These are phyloP conservation scores for Dimocarpus longan DNA, from an alignment of 345 rosid genomes.

Conservation along the genomic window DNA sequence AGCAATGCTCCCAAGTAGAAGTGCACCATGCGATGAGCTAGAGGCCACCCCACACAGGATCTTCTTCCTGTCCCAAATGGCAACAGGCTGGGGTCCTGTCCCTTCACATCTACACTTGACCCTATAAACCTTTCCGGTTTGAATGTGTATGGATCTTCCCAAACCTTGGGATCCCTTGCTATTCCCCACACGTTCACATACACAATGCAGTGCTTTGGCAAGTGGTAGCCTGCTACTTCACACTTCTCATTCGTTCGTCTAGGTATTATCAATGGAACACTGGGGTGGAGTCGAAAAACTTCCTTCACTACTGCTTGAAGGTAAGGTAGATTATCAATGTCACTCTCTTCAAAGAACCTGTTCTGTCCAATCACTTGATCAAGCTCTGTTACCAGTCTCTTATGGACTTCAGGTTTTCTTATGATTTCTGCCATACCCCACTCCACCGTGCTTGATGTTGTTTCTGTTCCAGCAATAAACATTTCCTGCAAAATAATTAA, in stretches of 20 bases:
- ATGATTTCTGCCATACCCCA: constrained; percentile 22
- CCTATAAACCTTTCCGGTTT: constrained; percentile 30
- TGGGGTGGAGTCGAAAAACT: constrained; percentile 34
- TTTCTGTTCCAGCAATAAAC: constrained; percentile 33
- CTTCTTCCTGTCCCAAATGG: constrained; percentile 51
- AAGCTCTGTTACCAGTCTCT: constrained; percentile 34
- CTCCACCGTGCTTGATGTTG: constrained; percentile 27
- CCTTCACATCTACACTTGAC: no score
- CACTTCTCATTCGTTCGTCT: constrained; percentile 21
- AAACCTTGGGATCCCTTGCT: constrained; percentile 27
- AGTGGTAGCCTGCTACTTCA: constrained; percentile 20
- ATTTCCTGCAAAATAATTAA: background rate
- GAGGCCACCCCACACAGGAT: constrained; percentile 35
- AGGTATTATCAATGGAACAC: constrained; percentile 16
- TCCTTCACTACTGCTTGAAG: constrained; percentile 42
- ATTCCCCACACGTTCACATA: constrained; percentile 23
- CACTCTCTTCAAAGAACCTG: constrained; percentile 41
- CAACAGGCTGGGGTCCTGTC: constrained; percentile 38
- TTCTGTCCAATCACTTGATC: constrained; percentile 40
- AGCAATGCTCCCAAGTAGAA: constrained; percentile 20
- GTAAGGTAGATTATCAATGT: constrained; percentile 12
- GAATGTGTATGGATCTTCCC: constrained; percentile 28
- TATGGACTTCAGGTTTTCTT: constrained; percentile 20
- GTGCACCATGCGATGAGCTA: constrained; percentile 26
- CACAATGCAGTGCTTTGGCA: constrained; percentile 27